Evolutionary conservation across 345 rosid species (phyloP).

Genomic region (thale cress (Arabidopsis thaliana)): TAIR10.1 NC_003074.8:9654501-9655000

Average conservation of each 20-base stretch:
- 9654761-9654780: conserved; percentile 21
- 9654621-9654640: conserved; percentile 36
- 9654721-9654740: conserved; percentile 49
- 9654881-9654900: conserved; percentile 49
- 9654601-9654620: conserved; percentile 10
- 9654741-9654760: conserved; percentile 12
- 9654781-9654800: conserved; percentile 31
- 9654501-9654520: conserved; percentile 27
- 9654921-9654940: conserved; percentile 69
- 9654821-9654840: conserved; percentile 19
- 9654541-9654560: conserved; percentile 9
- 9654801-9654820: conserved; percentile 23
- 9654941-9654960: conserved; percentile 39
- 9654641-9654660: conserved; percentile 37
- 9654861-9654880: conserved; percentile 61
- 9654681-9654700: conserved; percentile 57
- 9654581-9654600: background rate
- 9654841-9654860: conserved; percentile 59
- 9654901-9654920: conserved; percentile 45
- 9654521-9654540: conserved; percentile 36
- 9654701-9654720: conserved; percentile 57
- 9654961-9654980: background rate
- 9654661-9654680: conserved; percentile 34
- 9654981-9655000: conserved; percentile 4
- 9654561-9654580: conserved; percentile 13